These are phyloP conservation scores for Phoenix dactylifera DNA, from an alignment of 176 grass and related monocot genomes.

Conservation along the genomic window DNA sequence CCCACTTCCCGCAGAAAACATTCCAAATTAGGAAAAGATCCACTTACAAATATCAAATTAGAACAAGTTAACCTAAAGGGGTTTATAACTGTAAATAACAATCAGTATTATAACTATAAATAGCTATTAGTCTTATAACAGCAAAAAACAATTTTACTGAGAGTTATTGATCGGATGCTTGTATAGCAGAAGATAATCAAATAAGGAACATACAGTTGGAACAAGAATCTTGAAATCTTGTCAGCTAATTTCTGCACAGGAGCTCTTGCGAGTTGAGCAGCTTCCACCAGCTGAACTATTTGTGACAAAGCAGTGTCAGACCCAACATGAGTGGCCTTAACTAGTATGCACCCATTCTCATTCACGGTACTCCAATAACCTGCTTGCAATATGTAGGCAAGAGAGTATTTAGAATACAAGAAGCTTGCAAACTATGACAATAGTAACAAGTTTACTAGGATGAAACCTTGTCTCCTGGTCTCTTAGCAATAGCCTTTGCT, in stretches of 20 bases:
- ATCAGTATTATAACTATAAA: too few relatives aligned
- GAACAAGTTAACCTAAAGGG: too few relatives aligned
- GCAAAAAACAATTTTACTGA: too few relatives aligned
- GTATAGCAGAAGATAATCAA: too few relatives aligned
- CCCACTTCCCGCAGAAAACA: too few relatives aligned
- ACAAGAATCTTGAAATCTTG: constrained; percentile 84
- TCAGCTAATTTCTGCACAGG: constrained; percentile 92
- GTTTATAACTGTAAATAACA: too few relatives aligned
- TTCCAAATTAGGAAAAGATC: too few relatives aligned
- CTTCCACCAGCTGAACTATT: constrained; percentile 98
- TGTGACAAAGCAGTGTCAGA: constrained; percentile 92
- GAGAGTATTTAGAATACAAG: constrained; percentile 8
- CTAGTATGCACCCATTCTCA: constrained; percentile 83
- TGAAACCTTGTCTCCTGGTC: constrained; percentile 81
- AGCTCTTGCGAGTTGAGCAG: constrained; percentile 91
- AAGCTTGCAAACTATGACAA: constrained; percentile 1
- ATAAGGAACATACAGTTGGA: constrained; percentile 60
- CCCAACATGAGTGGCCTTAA: constrained; percentile 94
- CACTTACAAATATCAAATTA: too few relatives aligned
- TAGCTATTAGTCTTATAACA: too few relatives aligned
- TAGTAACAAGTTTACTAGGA: neutral
- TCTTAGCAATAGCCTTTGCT: constrained; percentile 82
- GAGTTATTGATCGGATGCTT: too few relatives aligned
- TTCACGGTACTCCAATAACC: constrained; percentile 99
- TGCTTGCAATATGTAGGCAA: constrained; percentile 15